Percentiles rank a stretch among this genome's conserved stretches.
These are phyloP conservation scores for Biscogniauxia mediterranea DNA, from an alignment of 2,329 filamentous ascomycete genomes.

Conservation along the genomic window DNA sequence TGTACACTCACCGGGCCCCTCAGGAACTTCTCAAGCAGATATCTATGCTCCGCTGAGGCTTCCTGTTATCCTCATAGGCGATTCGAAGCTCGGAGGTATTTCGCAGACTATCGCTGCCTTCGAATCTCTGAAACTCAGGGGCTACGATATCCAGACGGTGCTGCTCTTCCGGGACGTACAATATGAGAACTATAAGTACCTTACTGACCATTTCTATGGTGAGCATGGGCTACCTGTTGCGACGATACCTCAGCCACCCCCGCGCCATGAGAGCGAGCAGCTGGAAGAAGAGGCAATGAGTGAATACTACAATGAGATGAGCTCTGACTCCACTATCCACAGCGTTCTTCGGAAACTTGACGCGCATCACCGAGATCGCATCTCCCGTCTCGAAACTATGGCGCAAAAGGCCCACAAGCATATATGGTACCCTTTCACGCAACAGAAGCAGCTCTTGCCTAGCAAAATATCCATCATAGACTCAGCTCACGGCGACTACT, in stretches of 20 bases:
- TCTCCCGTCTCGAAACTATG: conserved; percentile 65
- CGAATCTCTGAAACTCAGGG: conserved; percentile 73
- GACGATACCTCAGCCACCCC: conserved; percentile 59
- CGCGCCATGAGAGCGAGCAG: conserved; percentile 30
- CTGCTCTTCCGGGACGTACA: conserved; percentile 65
- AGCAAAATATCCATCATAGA: conserved; percentile 72
- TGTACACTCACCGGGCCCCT: conserved; percentile 75
- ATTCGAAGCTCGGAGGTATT: conserved; percentile 75
- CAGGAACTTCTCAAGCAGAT: conserved; percentile 74
- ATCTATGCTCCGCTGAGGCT: conserved; percentile 72
- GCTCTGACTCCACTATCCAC: conserved; percentile 37
- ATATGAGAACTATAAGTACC: conserved; percentile 65
- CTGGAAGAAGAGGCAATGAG: conserved; percentile 48
- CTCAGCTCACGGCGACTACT: conserved; percentile 76
- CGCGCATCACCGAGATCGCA: conserved; percentile 50
- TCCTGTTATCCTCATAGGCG: conserved; percentile 72
- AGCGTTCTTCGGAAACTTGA: conserved; percentile 52
- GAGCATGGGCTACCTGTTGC: conserved; percentile 56
- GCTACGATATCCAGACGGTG: conserved; percentile 72
- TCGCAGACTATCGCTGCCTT: conserved; percentile 77
- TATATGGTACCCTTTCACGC: conserved; percentile 88
- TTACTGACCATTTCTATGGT: conserved; percentile 64
- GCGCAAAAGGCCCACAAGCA: conserved; percentile 55
- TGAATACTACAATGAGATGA: conserved; percentile 61
- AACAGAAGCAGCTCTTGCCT: conserved; percentile 64